A percentile compares a stretch with the other conserved stretches of the same genome.
Evolutionary conservation across 2,329 filamentous ascomycete genomes (phyloP).

Genomic region (Botryotinia globosa): DNA sequence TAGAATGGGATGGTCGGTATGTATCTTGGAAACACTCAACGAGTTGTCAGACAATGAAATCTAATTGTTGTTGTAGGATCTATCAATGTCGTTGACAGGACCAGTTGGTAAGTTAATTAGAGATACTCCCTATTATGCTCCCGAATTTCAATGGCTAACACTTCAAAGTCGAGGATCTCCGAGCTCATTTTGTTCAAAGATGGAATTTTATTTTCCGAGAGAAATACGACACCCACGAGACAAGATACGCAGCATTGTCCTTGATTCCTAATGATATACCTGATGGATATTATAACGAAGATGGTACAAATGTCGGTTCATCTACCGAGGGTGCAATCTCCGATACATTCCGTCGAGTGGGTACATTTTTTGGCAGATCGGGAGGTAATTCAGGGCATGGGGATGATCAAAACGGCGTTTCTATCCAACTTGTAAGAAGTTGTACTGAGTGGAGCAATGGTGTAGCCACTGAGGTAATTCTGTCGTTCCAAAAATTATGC

Average conservation of each 20-base stretch:
- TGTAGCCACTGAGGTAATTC: slow-evolving; percentile 50
- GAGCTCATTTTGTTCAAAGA: slow-evolving; percentile 75
- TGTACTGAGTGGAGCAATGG: slow-evolving; percentile 59
- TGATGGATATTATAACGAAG: slow-evolving; percentile 32
- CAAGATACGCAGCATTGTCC: slow-evolving; percentile 41
- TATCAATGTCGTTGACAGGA: slow-evolving; percentile 73
- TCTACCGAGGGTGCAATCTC: slow-evolving; percentile 14
- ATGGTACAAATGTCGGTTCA: slow-evolving; percentile 28
- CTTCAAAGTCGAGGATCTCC: slow-evolving; percentile 61
- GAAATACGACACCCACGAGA: slow-evolving; percentile 63
- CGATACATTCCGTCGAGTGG: slow-evolving; percentile 14
- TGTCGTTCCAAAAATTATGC: background rate
- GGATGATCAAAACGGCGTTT: slow-evolving; percentile 48
- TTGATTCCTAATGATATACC: slow-evolving; percentile 26
- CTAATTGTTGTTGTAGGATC: slow-evolving; percentile 48
- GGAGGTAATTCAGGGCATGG: slow-evolving; percentile 33
- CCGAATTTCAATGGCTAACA: slow-evolving; percentile 41
- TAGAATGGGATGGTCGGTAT: slow-evolving; percentile 80
- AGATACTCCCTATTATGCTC: slow-evolving; percentile 32
- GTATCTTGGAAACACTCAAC: background rate
- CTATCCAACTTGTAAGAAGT: slow-evolving; percentile 44
- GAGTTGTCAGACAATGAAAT: background rate
- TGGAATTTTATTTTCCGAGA: slow-evolving; percentile 90
- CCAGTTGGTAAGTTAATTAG: slow-evolving; percentile 34
- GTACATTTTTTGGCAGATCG: slow-evolving; percentile 1